Evolutionary conservation across 2,329 filamentous ascomycete species (phyloP), one percentile per base, ranked within the genome.

Genomic region (Cadophora malorum): DNA sequence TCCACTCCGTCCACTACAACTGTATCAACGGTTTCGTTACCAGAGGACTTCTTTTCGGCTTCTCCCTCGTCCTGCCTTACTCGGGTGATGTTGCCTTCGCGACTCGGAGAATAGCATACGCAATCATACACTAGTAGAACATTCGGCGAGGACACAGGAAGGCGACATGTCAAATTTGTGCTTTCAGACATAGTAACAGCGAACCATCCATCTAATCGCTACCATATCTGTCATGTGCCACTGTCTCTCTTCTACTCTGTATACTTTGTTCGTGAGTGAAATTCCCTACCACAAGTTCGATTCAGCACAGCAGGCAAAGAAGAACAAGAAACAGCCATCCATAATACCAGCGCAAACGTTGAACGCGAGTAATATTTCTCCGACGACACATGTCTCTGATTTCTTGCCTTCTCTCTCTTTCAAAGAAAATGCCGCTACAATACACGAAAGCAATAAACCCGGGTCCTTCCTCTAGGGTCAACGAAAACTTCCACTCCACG

Each of bases 61-160:
- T 41, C 31, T 38, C 10, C 21, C 33, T 41, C 56, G 10, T 41
- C 56, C 21, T 41, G 56, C 33, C 4, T 55, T 12, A 33, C 52
- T 55, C 52, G 14, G 33, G 52, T n/a, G 33, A 55, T 55, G 52
- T 55, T 25, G 28, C 50, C 52, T 16, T 55, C 52, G 52, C 52
- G 25, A 14, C 28, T 55, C 52, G 52, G 52, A 55, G 21, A 41
- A 41, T 59, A 38, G 35, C n/a, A 41, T 38, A 59, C 21, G 33
- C 35, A 41, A 59, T 58, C 33, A 4, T 58, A 41, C 31, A 14
- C 21, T 35, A 25, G 23, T 19, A 59, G 56, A 59, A 59, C 33
- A 41, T 41, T 59, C 56, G 56, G 56, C 56, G n/a, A 59, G 33
- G 33, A 59, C 35, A 25, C 21, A 21, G 21, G 12, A 59, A 33